Evolutionary conservation across 1,284 basidiomycete species (phyloP).

Genomic region (Ceratobasidium sp.): DNA sequence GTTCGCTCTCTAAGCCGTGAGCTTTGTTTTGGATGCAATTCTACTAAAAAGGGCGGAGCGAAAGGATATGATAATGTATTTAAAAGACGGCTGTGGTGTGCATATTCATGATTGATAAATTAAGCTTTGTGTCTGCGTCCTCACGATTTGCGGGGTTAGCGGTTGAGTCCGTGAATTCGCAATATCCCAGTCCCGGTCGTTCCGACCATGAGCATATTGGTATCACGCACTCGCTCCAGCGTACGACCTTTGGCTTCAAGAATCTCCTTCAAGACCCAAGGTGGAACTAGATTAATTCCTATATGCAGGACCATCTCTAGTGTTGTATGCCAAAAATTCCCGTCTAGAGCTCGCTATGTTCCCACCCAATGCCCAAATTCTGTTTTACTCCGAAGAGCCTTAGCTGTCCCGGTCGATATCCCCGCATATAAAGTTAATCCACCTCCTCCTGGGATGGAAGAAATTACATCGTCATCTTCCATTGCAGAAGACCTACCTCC

Average conservation of each 20-base stretch:
- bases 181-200: neutral
- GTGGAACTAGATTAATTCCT: too few species aligned
- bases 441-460: neutral
- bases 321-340: too few species aligned
- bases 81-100: neutral
- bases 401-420: neutral
- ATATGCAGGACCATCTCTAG: too few species aligned
- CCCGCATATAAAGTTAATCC: neutral
- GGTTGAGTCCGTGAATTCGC: slow-evolving; percentile 17
- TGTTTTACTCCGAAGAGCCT: neutral
- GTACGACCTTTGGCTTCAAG: too few species aligned
- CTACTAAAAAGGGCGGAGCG: too few species aligned
- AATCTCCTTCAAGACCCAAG: too few species aligned
- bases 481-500: neutral
- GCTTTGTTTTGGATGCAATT: neutral
- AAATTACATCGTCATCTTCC: neutral
- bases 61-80: too few species aligned
- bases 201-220: slow-evolving; percentile 19
- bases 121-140: too few species aligned
- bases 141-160: too few species aligned
- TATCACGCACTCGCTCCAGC: too few species aligned
- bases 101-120: neutral
- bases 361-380: neutral
- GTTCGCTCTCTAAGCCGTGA: neutral
- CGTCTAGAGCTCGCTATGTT: neutral